These are phyloP conservation scores for Xylaria flabelliformis DNA, from an alignment of 495 filamentous ascomycete species.

Conservation along the genomic window DNA sequence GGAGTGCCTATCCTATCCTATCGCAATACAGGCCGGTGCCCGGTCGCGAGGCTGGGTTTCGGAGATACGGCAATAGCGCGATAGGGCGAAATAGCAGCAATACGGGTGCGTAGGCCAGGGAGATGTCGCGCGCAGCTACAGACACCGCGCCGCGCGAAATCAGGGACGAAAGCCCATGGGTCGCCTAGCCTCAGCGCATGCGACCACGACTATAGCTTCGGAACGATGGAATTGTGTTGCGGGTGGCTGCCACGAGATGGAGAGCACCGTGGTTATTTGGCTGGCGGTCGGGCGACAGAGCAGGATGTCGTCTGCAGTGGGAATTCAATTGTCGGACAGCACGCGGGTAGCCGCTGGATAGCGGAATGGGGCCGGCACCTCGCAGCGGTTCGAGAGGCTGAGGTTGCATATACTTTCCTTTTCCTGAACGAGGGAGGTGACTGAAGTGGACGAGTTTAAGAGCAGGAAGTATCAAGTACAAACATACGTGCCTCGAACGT, in stretches of 20 bases:
- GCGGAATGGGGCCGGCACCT: constrained; percentile 5
- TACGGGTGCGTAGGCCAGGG: constrained; percentile 24
- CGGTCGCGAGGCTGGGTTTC: constrained; percentile 27
- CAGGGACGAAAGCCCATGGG: constrained; percentile 38
- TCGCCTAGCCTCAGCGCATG: constrained; percentile 41
- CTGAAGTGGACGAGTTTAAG: not conserved
- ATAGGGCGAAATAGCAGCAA: not conserved
- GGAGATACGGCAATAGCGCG: not conserved
- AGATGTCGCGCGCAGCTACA: constrained; percentile 51
- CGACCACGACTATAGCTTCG: constrained; percentile 45
- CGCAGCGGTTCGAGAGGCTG: not conserved
- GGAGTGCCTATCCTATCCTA: too few relatives aligned
- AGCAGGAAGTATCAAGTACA: not conserved
- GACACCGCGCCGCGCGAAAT: constrained; percentile 53
- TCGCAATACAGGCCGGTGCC: constrained; percentile 32
- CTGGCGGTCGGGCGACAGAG: constrained; percentile 30
- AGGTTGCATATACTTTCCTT: not conserved
- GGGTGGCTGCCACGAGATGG: constrained; percentile 35
- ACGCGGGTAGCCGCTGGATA: constrained; percentile 6
- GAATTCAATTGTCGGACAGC: constrained; percentile 26
- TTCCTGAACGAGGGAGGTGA: not conserved
- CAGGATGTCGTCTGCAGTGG: constrained; percentile 34
- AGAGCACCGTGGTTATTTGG: constrained; percentile 20
- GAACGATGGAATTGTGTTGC: constrained; percentile 47
- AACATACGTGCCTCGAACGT: not conserved